Evolutionary conservation across 768 basidiomycete species (phyloP).

Genomic region (Tylopilus balloui): DNA sequence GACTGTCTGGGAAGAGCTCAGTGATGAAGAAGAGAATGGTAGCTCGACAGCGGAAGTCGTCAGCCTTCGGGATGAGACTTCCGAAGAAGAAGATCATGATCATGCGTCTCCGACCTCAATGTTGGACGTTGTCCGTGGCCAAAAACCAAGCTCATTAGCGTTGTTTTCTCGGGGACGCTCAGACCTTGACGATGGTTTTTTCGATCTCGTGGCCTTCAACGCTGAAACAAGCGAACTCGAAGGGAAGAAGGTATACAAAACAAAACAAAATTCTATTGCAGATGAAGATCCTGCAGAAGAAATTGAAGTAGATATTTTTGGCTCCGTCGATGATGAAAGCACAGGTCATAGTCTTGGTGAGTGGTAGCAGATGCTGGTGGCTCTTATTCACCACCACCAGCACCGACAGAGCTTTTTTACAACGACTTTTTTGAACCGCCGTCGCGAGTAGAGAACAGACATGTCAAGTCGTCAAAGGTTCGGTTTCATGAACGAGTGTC

Average conservation of each 20-base stretch:
- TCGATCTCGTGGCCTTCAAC: constrained; percentile 85
- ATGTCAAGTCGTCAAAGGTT: constrained; percentile 41
- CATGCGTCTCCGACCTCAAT: constrained; percentile 21
- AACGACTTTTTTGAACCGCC: constrained; percentile 79
- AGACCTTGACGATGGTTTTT: constrained; percentile 85
- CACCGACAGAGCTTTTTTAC: constrained; percentile 57
- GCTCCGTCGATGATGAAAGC: constrained; percentile 50
- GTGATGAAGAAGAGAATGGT: constrained; percentile 20
- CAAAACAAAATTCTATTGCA: constrained; percentile 51
- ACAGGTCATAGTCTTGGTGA: constrained; percentile 40
- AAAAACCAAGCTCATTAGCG: constrained; percentile 21
- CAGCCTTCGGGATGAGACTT: constrained; percentile 36
- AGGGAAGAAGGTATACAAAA: constrained; percentile 55
- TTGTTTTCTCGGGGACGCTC: constrained; percentile 31
- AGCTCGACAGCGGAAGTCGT: constrained; percentile 26
- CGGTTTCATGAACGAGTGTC: constrained; percentile 79
- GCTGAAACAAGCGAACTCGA: constrained; percentile 78
- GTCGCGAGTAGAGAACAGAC: constrained; percentile 18
- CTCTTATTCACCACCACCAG: constrained; percentile 2
- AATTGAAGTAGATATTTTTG: constrained; percentile 63
- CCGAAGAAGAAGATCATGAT: constrained; percentile 35
- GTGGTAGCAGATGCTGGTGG: constrained; percentile 12
- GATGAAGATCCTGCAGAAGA: constrained; percentile 50
- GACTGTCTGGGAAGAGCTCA: constrained; percentile 27
- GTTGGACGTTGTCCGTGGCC: constrained; percentile 24